These are phyloP conservation scores for Pseudocercospora crystallina DNA, from an alignment of 2,329 filamentous ascomycete genomes.

Conservation along the genomic window DNA sequence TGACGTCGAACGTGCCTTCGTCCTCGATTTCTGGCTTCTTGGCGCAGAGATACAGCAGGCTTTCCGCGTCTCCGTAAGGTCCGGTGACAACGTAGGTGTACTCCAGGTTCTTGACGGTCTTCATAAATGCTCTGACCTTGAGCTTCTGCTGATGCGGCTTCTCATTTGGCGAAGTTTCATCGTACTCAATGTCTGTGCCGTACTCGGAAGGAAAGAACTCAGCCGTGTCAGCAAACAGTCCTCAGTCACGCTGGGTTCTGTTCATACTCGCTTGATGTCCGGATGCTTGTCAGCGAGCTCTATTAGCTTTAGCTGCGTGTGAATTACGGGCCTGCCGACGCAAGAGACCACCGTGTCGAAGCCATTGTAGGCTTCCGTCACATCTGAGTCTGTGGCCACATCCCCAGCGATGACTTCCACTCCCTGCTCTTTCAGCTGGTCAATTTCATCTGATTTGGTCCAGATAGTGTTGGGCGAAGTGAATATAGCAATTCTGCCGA, in stretches of 20 bases:
- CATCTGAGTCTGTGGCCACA: conserved; percentile 51
- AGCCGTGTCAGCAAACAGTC: neutral
- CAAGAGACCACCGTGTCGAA: conserved; percentile 67
- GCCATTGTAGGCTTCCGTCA: conserved; percentile 56
- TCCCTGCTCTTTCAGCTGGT: conserved; percentile 47
- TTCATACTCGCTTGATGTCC: conserved; percentile 51
- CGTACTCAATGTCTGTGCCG: conserved; percentile 64
- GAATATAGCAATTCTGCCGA: conserved; percentile 55
- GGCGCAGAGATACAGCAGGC: conserved; percentile 53
- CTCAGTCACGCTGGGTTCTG: neutral
- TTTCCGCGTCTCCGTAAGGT: conserved; percentile 58
- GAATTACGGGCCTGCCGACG: conserved; percentile 63
- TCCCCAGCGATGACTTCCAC: conserved; percentile 59
- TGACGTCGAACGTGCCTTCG: conserved; percentile 60
- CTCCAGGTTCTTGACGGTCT: conserved; percentile 54
- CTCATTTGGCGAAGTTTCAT: conserved; percentile 56
- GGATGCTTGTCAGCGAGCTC: conserved; percentile 55
- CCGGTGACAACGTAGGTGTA: conserved; percentile 70
- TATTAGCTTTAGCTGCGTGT: conserved; percentile 62
- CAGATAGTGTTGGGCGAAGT: conserved; percentile 55
- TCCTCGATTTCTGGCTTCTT: conserved; percentile 39
- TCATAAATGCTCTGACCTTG: conserved; percentile 62
- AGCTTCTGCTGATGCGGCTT: conserved; percentile 70
- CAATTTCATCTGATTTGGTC: conserved; percentile 52
- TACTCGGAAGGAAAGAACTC: conserved; percentile 67